Evolutionary conservation across 352 stramenopile genomes (phyloP).

Genomic region (Globisporangium solare): DNA sequence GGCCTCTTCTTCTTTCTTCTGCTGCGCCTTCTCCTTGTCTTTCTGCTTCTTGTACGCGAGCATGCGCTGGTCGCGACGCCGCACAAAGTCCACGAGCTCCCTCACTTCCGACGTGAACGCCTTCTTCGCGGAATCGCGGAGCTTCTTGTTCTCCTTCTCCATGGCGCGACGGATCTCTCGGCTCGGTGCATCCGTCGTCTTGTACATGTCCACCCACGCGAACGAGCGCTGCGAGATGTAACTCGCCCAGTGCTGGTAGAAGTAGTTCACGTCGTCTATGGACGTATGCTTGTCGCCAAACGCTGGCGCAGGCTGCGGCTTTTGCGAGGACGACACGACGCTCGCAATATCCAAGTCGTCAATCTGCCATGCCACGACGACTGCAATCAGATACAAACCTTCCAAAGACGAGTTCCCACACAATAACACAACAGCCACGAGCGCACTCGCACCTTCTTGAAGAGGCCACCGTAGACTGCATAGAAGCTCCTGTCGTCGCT

Average conservation of each 20-base stretch:
- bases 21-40: slow-evolving; percentile 50
- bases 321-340: slow-evolving; percentile 7
- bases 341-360: slow-evolving; percentile 53
- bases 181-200: slow-evolving; percentile 72
- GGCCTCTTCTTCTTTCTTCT: slow-evolving; percentile 41
- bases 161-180: slow-evolving; percentile 72
- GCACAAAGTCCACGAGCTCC: slow-evolving; percentile 82
- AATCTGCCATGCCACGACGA: slow-evolving; percentile 34
- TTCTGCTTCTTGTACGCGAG: slow-evolving; percentile 59
- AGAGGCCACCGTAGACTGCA: slow-evolving; percentile 64
- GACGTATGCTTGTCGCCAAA: slow-evolving; percentile 39
- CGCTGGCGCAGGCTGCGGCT: slow-evolving; percentile 23
- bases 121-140: slow-evolving; percentile 73
- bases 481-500: slow-evolving; percentile 75
- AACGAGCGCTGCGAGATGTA: slow-evolving; percentile 76
- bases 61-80: slow-evolving; percentile 71
- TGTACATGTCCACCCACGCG: slow-evolving; percentile 80
- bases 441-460: slow-evolving; percentile 38
- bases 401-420: neutral
- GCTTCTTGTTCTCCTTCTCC: slow-evolving; percentile 89
- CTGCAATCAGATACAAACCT: neutral
- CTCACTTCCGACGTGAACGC: slow-evolving; percentile 74
- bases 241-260: slow-evolving; percentile 79
- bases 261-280: slow-evolving; percentile 53
- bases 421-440: slow-evolving; percentile 1